A percentile compares a stretch with the other conserved stretches of the same genome.
Evolutionary conservation across 2,329 filamentous ascomycete species (phyloP).

Genomic region (Fusarium gaditjirri): DNA sequence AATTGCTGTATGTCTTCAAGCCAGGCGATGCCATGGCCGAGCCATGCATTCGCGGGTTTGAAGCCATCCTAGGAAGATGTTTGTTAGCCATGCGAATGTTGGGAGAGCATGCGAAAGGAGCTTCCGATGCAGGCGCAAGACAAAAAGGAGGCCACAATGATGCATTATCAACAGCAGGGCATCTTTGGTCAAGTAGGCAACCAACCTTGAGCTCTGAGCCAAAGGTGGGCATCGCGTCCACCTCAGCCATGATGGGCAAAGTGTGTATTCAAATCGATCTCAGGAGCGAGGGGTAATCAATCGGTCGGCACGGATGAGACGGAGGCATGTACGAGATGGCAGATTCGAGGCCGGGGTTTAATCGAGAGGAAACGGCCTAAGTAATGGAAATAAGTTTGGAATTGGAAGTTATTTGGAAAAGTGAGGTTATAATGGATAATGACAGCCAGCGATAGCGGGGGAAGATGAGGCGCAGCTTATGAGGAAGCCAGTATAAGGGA

Average conservation of each 20-base stretch:
- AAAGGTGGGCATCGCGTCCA: conserved; percentile 86
- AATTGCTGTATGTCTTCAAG: conserved; percentile 97
- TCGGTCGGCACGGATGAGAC: conserved; percentile 29
- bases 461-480: conserved; percentile 36
- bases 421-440: conserved; percentile 25
- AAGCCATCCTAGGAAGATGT: conserved; percentile 83
- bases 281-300: conserved; percentile 32
- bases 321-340: conserved; percentile 37
- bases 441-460: conserved; percentile 17
- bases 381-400: neutral
- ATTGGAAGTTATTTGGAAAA: conserved; percentile 18
- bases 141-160: neutral
- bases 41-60: conserved; percentile 94
- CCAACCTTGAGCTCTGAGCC: conserved; percentile 92
- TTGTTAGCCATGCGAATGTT: conserved; percentile 10
- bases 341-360: neutral
- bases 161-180: neutral
- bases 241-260: conserved; percentile 74
- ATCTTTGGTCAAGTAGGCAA: conserved; percentile 8
- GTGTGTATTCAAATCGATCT: conserved; percentile 32
- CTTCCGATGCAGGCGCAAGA: conserved; percentile 21
- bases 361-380: neutral
- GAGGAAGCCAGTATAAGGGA: conserved; percentile 5
- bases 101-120: conserved; percentile 7
- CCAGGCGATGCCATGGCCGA: conserved; percentile 89